These are phyloP conservation scores for Kalmusia sp. DNA, from an alignment of 2,329 filamentous ascomycete species.

Conservation along the genomic window DNA sequence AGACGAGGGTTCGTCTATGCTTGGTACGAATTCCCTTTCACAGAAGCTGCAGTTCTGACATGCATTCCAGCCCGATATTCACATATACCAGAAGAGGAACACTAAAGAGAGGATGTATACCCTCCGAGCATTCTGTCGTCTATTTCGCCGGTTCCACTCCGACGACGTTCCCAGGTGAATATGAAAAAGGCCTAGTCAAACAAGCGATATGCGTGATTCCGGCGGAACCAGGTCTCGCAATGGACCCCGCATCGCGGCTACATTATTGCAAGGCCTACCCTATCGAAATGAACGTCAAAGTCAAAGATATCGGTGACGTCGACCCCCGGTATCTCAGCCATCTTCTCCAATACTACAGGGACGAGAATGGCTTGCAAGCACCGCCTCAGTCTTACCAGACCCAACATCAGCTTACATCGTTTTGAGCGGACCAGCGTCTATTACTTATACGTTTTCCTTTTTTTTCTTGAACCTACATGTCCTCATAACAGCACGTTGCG, in stretches of 20 bases:
- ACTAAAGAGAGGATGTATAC: conserved; percentile 44
- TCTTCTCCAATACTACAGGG: conserved; percentile 19
- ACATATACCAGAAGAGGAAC: conserved; percentile 50
- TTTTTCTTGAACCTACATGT: too few relatives aligned
- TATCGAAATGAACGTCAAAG: conserved; percentile 54
- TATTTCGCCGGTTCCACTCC: conserved; percentile 26
- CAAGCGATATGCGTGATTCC: conserved; percentile 45
- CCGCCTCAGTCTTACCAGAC: too few relatives aligned
- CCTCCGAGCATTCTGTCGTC: conserved; percentile 48
- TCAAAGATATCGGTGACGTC: conserved; percentile 50
- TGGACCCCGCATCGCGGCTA: conserved; percentile 47
- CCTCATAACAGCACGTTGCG: too few relatives aligned
- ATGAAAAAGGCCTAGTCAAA: conserved; percentile 44
- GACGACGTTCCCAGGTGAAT: conserved; percentile 29
- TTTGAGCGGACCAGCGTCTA: too few relatives aligned
- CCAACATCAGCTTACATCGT: too few relatives aligned
- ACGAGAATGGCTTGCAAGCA: conserved; percentile 2
- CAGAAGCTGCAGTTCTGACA: neutral
- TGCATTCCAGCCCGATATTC: conserved; percentile 43
- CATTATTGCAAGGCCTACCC: conserved; percentile 51
- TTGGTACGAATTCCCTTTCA: conserved; percentile 1
- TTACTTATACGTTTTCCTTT: too few relatives aligned
- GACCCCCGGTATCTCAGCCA: conserved; percentile 27
- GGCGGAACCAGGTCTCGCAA: conserved; percentile 17
- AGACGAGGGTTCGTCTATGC: conserved; percentile 31